Conservation (phyloP, 768 basidiomycete genomes). For the Hygrophorus pudorinus region DNA sequence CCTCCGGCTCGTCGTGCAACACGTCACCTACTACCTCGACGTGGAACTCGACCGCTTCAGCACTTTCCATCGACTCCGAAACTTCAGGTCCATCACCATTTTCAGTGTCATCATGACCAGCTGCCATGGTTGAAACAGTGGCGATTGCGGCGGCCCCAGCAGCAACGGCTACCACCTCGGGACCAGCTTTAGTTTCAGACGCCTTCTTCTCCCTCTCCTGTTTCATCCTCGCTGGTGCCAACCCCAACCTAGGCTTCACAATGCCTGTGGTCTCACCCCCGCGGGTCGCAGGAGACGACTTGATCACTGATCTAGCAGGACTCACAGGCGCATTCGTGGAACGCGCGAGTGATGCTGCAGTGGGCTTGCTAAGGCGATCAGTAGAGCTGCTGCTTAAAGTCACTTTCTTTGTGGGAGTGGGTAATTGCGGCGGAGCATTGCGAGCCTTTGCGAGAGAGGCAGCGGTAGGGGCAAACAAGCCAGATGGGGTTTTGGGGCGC, state of each 20-base stretch:
- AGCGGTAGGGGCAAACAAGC: conserved; percentile 75
- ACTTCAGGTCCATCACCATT: not conserved
- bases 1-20: conserved; percentile 2
- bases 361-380: conserved; percentile 74
- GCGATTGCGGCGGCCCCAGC: not conserved
- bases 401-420: conserved; percentile 44
- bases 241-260: conserved; percentile 11
- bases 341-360: conserved; percentile 61
- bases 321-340: conserved; percentile 24
- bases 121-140: no score
- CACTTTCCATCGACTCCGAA: not conserved
- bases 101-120: no score
- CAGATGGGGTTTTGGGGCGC: conserved; percentile 31
- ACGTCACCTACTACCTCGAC: not conserved
- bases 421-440: conserved; percentile 34
- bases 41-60: not conserved
- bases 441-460: conserved; percentile 69
- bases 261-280: conserved; percentile 21
- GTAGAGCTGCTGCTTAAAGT: conserved; percentile 42
- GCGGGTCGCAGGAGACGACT: conserved; percentile 10
- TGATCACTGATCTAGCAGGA: conserved; percentile 17
- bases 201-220: conserved; percentile 12
- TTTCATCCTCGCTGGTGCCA: not conserved
- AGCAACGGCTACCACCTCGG: conserved; percentile 11
- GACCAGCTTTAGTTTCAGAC: conserved; percentile 12